Evolutionary conservation across 2,329 filamentous ascomycete species (phyloP).

Genomic region (Colletotrichum zoysiae): DNA sequence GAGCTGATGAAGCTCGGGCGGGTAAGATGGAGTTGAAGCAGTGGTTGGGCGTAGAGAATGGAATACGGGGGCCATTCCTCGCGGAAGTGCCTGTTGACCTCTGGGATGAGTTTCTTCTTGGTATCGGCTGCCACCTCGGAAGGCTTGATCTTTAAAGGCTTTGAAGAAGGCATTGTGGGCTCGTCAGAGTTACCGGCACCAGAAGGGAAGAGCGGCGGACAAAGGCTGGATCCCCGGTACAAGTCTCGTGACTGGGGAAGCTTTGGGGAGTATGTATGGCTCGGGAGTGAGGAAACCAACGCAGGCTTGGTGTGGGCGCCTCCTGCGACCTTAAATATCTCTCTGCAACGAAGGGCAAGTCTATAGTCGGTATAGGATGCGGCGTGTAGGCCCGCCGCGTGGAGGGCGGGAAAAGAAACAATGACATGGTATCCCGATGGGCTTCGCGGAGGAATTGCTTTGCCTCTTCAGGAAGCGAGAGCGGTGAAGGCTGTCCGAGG

Average conservation of each 20-base stretch:
- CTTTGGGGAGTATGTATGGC: constrained; percentile 14
- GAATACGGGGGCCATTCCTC: constrained; percentile 69
- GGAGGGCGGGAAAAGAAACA: constrained; percentile 35
- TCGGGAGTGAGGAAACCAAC: constrained; percentile 19
- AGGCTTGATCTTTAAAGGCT: constrained; percentile 69
- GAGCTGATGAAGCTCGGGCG: constrained; percentile 45
- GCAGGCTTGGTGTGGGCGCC: neutral
- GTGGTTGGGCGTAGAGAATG: constrained; percentile 66
- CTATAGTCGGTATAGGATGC: constrained; percentile 8
- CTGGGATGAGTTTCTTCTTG: constrained; percentile 77
- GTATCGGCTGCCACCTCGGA: constrained; percentile 80
- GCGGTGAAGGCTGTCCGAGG: constrained; percentile 41
- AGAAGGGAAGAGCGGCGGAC: neutral
- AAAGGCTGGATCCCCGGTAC: neutral
- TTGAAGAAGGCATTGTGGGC: constrained; percentile 40
- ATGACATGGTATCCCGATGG: constrained; percentile 19
- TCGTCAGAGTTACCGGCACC: neutral
- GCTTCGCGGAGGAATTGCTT: constrained; percentile 23
- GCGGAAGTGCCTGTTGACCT: constrained; percentile 69
- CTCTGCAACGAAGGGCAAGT: constrained; percentile 22
- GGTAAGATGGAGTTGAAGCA: constrained; percentile 60
- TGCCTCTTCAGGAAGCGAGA: constrained; percentile 40
- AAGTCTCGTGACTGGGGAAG: neutral
- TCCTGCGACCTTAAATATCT: constrained; percentile 32
- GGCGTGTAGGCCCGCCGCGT: constrained; percentile 13